Base-by-base conservation (phyloP, 169 alveolate species). In the Plasmodium billcollinsi region DNA sequence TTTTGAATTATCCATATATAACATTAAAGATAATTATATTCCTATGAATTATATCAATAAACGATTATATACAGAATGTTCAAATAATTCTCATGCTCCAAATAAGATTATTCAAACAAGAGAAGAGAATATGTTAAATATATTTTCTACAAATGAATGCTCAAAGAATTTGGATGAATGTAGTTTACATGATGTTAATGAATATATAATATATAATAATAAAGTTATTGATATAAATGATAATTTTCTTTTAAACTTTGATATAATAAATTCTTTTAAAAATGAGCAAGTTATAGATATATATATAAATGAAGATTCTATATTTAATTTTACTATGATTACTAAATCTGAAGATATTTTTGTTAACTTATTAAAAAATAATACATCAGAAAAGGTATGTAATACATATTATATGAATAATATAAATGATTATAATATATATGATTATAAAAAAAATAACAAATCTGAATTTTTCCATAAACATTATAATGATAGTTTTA, bases 231-330 rank as follows among this genome's bases (percentile, higher is more conserved):
- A 78, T 29, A 18, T 78, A 45, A 52, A 78, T n/a, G 89, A 78
- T 66, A 66, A 49, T 24, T 78, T 65, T 15, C 50, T 78, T 63
- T 78, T 78, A 58, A 78, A 78, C 29, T 78, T 78, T 65, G 89
- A 78, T 18, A 67, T 62, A 2, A 52, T 49, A 14, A 78, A 78
- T 11, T 66, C 67, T 11, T 78, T 78, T 33, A 47, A 52, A 58
- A 62, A 78, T n/a, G 49, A 39, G n/a, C 43, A 65, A 21, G 15
- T 43, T 26, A 52, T 78, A 0, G 33, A 26, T n/a, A 6, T 78
- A 49, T 7, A 2, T 15, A 49, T 78, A 7, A 54, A 24, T 50
- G 89, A 78, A 59, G 89, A 78, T 5, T 65, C 78, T 65, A 29
- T 78, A 3, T 78, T 78, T 70, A 78, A 45, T 65, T 63, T 78